Base-by-base conservation (phyloP, 2,329 filamentous ascomycete species). In the Aphanoascus verrucosus region DNA sequence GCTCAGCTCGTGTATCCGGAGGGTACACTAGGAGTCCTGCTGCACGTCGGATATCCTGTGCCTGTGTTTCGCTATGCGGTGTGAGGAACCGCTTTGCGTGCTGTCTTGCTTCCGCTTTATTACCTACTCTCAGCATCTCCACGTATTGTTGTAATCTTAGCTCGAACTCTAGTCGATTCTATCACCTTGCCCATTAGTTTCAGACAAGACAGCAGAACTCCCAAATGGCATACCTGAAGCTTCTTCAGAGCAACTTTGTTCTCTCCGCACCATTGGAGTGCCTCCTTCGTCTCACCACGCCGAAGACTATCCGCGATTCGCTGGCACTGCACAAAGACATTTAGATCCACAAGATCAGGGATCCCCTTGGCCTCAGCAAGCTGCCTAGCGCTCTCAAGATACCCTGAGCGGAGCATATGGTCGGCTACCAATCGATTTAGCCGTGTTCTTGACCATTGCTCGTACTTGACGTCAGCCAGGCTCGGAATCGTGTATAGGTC, bases 111-210 rank as follows among this genome's bases (percentile, higher is more conserved):
- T 96, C 89, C 5, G 72, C 66, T 20, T 78, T 74, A 3, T 83
- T 76, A 52, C 79, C 79, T 38, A 77, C 81, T 56, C 91, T 78
- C 55, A 94, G 82, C 56, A 97, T 77, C 69, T 97, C 93, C 62
- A 97, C 90, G 67, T 90, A 97, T 67, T 97, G 90, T 68, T 98
- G 93, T 62, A 94, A 78, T 11, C 93, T 84, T 42, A 98, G 79
- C 76, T 94, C 88, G 64, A 95, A 94, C 69, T 98, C 93, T 14
- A 98, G 78, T 60, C 85, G 86, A 63, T 84, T 88, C 77, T 88
- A 48, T 23, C 40, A 17, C 19, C 42, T 3, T n/a, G 12, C 17
- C 45, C n/a, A 52, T 12, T 5, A 8, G 6, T 17, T 50, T 6
- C 3, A 7, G 9, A 20, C n/a, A 7, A 40, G 14, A 1, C 20